Percentiles rank a stretch among this genome's conserved stretches.
These are phyloP conservation scores for Cordyceps tenuipes DNA, from an alignment of 2,329 filamentous ascomycete species.

Conservation along the genomic window DNA sequence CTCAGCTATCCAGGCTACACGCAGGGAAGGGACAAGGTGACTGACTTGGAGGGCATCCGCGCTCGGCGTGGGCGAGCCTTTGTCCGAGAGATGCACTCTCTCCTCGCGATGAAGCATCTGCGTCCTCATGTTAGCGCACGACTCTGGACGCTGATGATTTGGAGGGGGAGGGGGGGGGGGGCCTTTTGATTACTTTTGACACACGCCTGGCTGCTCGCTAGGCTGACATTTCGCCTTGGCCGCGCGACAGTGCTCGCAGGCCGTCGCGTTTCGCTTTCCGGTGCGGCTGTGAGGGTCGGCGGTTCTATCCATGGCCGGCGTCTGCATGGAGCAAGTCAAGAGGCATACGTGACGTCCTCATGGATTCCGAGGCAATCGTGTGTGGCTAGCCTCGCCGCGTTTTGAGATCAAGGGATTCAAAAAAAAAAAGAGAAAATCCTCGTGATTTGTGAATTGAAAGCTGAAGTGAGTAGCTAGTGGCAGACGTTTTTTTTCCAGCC, in stretches of 20 bases:
- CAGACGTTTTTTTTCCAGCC: not conserved
- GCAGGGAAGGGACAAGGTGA: not conserved
- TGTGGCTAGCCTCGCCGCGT: too few relatives aligned
- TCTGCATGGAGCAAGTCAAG: not conserved
- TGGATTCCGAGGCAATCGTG: not conserved
- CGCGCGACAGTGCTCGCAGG: constrained; percentile 12
- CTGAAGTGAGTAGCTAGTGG: not conserved
- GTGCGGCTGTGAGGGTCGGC: not conserved
- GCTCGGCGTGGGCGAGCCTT: constrained; percentile 10
- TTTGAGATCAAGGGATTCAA: not conserved
- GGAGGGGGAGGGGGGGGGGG: too few relatives aligned
- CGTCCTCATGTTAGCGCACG: not conserved
- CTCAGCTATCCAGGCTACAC: not conserved
- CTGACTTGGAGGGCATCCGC: constrained; percentile 1
- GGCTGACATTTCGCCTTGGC: constrained; percentile 11
- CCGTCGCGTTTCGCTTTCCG: constrained; percentile 5
- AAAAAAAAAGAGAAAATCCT: not conserved
- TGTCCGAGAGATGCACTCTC: constrained; percentile 12
- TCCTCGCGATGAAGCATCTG: constrained; percentile 11
- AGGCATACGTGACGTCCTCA: not conserved
- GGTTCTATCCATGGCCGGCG: not conserved
- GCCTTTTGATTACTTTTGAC: constrained; percentile 9
- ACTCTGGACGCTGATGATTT: not conserved
- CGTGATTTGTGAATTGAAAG: not conserved
- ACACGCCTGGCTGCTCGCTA: constrained; percentile 12